Conservation (phyloP, 140 eudicot genomes). For the Ambrosia hybrid region DNA sequence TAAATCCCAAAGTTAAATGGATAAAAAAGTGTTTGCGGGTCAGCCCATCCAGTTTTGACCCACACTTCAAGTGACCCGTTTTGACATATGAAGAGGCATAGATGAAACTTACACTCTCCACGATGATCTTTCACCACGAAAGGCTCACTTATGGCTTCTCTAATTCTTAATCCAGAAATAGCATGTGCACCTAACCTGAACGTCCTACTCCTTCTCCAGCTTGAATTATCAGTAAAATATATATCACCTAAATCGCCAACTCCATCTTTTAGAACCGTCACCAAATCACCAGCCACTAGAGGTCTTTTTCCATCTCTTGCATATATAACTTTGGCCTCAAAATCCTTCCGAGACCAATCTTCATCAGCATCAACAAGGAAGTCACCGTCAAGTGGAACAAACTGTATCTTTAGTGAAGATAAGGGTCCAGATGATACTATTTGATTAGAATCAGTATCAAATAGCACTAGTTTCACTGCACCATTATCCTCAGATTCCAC, state of each 20-base stretch:
- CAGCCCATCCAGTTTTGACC: too few species aligned
- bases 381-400: constrained; percentile 71
- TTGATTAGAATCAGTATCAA: constrained; percentile 47
- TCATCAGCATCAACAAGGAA: constrained; percentile 56
- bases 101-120: constrained; percentile 69
- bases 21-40: neutral
- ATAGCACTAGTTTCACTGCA: constrained; percentile 48
- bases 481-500: constrained; percentile 45
- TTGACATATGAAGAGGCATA: too few species aligned
- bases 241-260: constrained; percentile 65
- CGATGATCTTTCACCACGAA: constrained; percentile 84
- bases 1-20: too few species aligned
- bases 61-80: too few species aligned
- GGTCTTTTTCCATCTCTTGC: constrained; percentile 84
- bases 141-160: constrained; percentile 67
- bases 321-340: constrained; percentile 39
- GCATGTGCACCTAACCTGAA: constrained; percentile 68
- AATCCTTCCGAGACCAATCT: constrained; percentile 62
- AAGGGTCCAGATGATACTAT: constrained; percentile 51
- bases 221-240: constrained; percentile 75
- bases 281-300: constrained; percentile 56
- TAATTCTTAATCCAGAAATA: constrained; percentile 37
- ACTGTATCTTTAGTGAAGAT: constrained; percentile 54
- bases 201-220: constrained; percentile 72
- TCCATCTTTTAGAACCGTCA: constrained; percentile 47